Evolutionary conservation across 139 green algal species (phyloP), one percentile per base, ranked within the genome.

Genomic region (Nannochloris sp.): DNA sequence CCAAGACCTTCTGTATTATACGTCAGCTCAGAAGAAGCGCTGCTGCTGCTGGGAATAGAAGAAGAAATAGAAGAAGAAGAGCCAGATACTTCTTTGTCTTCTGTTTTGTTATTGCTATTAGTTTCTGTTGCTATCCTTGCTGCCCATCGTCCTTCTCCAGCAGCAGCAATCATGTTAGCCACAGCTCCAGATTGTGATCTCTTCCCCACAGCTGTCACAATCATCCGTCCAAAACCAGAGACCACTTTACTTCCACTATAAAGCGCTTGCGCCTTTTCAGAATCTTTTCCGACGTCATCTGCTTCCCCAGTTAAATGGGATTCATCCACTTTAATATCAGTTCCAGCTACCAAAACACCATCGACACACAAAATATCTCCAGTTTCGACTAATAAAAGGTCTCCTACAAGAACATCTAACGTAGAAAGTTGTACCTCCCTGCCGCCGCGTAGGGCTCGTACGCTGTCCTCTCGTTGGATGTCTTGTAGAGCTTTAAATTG

Each of bases 351-450:
- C 35, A 95, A 71, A 29, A 96, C 12, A 0, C 84, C 86, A 54
- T 96, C 89, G 5, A 85, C 80, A n/a, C 70, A 64, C 31, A 96
- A 63, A 47, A 96, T 92, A 72, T 96, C 89, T 0, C 89, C 89
- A 9, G 78, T 76, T 71, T 92, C 82, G 31, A 96, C 59, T 54
- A 91, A 42, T 67, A 92, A 51, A 36, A 95, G 36, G 67, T 96
- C 89, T 0, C 89, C 89, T 35, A 90, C 84, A 61, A 96, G 45
- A 39, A 93, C 68, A 3, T 88, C 76, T 29, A 57, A 77, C 4
- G 61, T 73, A 54, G 65, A 77, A n/a, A 94, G 36, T 1, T 54
- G 34, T 32, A 57, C 2, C 60, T 89, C 74, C 24, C 14, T 10
- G 1, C 80, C 87, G 36, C 66, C 65, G 3, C 87, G 65, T 4